Evolutionary conservation across 83 land plant species (phyloP).

Genomic region (Larix sibirica): DNA sequence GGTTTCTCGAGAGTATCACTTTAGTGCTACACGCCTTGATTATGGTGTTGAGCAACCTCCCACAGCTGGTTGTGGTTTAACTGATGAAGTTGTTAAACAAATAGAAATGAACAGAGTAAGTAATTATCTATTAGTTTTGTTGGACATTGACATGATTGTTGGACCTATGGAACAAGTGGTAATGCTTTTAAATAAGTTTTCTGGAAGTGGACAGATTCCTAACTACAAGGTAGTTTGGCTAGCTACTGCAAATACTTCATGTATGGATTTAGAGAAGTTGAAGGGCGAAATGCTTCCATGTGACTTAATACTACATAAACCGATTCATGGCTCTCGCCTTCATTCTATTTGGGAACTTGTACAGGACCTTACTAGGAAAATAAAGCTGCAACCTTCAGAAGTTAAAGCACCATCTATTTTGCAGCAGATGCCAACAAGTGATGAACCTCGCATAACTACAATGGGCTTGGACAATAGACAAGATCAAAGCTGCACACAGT

Average conservation of each 20-base stretch:
- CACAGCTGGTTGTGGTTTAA: neutral
- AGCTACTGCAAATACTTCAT: slow-evolving; percentile 26
- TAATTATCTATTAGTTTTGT: slow-evolving; percentile 14
- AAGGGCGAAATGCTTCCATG: slow-evolving; percentile 18
- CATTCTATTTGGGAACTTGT: slow-evolving; percentile 34
- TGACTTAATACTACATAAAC: slow-evolving; percentile 55
- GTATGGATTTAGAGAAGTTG: slow-evolving; percentile 18
- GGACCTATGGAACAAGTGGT: slow-evolving; percentile 2
- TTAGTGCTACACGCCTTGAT: slow-evolving; percentile 4
- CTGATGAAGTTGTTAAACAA: neutral
- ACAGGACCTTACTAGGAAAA: slow-evolving; percentile 27
- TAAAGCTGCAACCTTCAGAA: neutral
- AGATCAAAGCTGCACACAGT: neutral
- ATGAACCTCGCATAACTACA: neutral
- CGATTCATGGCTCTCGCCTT: slow-evolving; percentile 69
- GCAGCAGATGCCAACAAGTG: neutral
- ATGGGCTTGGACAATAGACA: slow-evolving; percentile 12
- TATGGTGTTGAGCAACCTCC: neutral
- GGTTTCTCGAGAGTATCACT: slow-evolving; percentile 7
- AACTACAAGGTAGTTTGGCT: slow-evolving; percentile 61
- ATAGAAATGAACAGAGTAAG: neutral
- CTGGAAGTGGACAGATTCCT: neutral
- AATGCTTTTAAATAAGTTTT: neutral
- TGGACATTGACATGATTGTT: slow-evolving; percentile 38
- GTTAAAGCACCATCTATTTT: neutral